These are phyloP conservation scores for Neurospora hispaniola DNA, from an alignment of 495 filamentous ascomycete species.

Conservation along the genomic window DNA sequence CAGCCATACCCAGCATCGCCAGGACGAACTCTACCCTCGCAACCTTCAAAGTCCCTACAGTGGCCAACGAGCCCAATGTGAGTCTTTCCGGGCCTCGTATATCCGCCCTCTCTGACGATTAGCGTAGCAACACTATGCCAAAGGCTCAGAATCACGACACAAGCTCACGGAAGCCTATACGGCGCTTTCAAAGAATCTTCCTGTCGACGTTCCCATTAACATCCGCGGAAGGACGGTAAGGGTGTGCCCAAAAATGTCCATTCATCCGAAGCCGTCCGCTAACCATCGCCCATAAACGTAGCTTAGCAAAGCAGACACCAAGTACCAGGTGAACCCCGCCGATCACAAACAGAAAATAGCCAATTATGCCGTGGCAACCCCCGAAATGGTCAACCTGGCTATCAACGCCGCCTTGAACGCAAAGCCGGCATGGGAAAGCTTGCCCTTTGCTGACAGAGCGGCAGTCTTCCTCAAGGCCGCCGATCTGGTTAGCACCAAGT, in stretches of 20 bases:
- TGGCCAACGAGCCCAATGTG: constrained; percentile 92
- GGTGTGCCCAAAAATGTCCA: background rate
- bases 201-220: constrained; percentile 65
- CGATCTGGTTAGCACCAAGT: constrained; percentile 77
- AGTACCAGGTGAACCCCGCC: constrained; percentile 62
- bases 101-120: constrained; percentile 11
- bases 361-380: constrained; percentile 64
- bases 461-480: constrained; percentile 90
- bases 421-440: constrained; percentile 67
- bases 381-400: constrained; percentile 59
- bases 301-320: constrained; percentile 18
- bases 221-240: constrained; percentile 67
- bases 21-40: constrained; percentile 40
- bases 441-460: constrained; percentile 83
- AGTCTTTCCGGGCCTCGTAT: constrained; percentile 20
- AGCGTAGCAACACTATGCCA: constrained; percentile 71
- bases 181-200: constrained; percentile 43
- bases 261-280: background rate
- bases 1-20: background rate
- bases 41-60: constrained; percentile 74
- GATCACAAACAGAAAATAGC: constrained; percentile 63
- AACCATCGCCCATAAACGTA: background rate
- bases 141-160: constrained; percentile 66
- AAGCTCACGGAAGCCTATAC: constrained; percentile 61
- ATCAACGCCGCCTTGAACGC: constrained; percentile 74